Evolutionary conservation across 495 filamentous ascomycete genomes (phyloP), one percentile per base, ranked within the genome.

Genomic region (Aspergillus panamensis): DNA sequence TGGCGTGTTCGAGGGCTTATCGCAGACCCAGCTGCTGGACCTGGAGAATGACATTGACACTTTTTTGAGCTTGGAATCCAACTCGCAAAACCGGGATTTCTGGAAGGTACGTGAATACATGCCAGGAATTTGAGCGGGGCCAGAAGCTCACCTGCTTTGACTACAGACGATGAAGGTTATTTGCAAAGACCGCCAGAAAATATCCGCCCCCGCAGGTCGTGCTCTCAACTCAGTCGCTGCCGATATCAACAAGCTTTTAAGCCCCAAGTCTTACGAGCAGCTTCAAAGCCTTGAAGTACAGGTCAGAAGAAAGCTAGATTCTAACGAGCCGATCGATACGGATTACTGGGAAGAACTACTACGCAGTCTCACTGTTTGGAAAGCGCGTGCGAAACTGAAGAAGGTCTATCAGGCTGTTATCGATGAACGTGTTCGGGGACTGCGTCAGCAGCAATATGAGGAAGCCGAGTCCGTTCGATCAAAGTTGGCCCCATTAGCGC

Each of bases 281-380:
- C 79, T 98, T 6, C 84, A 91, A 68, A 79, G 78, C 19, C 77
- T 98, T 25, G 94, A 97, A 73, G 81, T 77, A 52, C 91, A 96
- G 69, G 92, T 98, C 62, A 83, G 81, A 61, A 75, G 75, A 8
- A 98, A 97, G 71, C 70, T 98, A 39, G 79, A 86, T 42, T 94
- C 90, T 12, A 86, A 96, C 61, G 92, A 97, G 68, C 87, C 89
- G 9, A 91, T 97, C 65, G 95, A 98, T 75, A 90, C 87, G 4
- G 94, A 98, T 69, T 98, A 97, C 70, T 98, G 94, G 94, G 91
- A 96, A 62, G 89, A 95, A 64, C 80, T 98, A 3, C 78, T 97
- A 48, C 84, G 86, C 60, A 96, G 87, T 66, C 74, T 98, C 40
- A 77, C 86, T 13, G 85, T 96, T 3, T 96, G 88, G 84, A 97